Conservation (phyloP, 129 eudicot species). For the Tagetes erecta region DNA sequence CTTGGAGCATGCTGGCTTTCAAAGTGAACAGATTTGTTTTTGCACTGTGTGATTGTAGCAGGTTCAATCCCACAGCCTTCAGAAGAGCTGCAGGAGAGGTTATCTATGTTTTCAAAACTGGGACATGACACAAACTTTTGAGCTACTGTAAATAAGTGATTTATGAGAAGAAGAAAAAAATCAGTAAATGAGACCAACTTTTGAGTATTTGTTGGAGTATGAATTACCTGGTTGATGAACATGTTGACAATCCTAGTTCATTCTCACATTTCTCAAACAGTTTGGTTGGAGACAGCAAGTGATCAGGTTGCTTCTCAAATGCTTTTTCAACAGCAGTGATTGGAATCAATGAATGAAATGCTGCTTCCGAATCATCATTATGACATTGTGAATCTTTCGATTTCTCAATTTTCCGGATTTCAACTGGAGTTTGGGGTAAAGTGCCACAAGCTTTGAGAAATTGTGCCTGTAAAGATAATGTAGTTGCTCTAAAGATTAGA, state of each 20-base stretch:
- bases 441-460: constrained; percentile 86
- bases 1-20: constrained; percentile 37
- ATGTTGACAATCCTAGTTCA: constrained; percentile 34
- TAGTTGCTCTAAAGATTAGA: too few relatives aligned
- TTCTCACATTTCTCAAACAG: constrained; percentile 35
- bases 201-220: constrained; percentile 1
- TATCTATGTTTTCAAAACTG: constrained; percentile 1
- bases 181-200: not conserved
- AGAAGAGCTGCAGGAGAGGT: constrained; percentile 26
- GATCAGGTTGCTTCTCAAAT: constrained; percentile 45
- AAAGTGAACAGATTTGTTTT: constrained; percentile 63
- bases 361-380: constrained; percentile 29
- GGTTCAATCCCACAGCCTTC: constrained; percentile 29
- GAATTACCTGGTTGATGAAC: constrained; percentile 50
- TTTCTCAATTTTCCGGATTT: constrained; percentile 47
- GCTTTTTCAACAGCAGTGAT: constrained; percentile 41
- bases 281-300: constrained; percentile 41
- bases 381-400: constrained; percentile 30
- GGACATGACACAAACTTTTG: too few relatives aligned
- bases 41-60: constrained; percentile 36
- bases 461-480: constrained; percentile 48
- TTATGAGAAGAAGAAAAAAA: too few relatives aligned
- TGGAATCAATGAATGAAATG: constrained; percentile 53
- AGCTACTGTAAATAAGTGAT: too few relatives aligned
- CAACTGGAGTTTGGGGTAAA: constrained; percentile 69